Conservation (phyloP, 768 basidiomycete species). For the Lentinula sp. region DNA sequence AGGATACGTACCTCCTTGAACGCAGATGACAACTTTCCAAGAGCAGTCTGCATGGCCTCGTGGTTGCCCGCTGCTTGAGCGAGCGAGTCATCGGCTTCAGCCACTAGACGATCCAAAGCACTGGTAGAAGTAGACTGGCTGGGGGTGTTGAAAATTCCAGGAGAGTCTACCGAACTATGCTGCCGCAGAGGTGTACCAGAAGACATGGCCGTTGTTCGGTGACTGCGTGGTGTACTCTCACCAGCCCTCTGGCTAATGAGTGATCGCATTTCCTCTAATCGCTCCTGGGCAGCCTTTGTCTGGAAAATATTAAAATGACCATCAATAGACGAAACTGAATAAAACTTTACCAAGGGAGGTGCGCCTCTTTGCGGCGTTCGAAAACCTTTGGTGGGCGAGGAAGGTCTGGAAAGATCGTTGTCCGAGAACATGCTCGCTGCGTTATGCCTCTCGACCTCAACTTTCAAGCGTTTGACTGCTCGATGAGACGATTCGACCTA, state of each 20-base stretch:
- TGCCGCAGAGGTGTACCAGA: conserved; percentile 24
- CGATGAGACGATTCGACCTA: conserved; percentile 71
- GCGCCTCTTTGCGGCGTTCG: conserved; percentile 40
- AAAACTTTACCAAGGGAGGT: conserved; percentile 33
- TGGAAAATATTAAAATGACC: conserved; percentile 19
- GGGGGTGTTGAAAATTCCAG: neutral
- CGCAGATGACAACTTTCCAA: conserved; percentile 43
- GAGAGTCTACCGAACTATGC: conserved; percentile 6
- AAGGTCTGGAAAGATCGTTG: conserved; percentile 34
- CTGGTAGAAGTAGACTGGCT: conserved; percentile 18
- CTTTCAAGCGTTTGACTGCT: conserved; percentile 68
- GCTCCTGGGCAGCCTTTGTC: conserved; percentile 71
- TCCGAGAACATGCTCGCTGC: conserved; percentile 15
- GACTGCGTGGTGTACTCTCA: conserved; percentile 41
- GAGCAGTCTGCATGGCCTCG: conserved; percentile 44
- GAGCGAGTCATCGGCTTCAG: conserved; percentile 55
- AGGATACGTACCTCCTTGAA: conserved; percentile 49
- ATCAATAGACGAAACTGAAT: neutral
- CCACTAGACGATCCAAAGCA: conserved; percentile 46
- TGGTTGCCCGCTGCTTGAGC: conserved; percentile 45
- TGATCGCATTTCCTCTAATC: conserved; percentile 79
- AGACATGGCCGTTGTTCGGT: conserved; percentile 33
- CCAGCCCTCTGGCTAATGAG: conserved; percentile 58
- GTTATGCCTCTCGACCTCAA: conserved; percentile 51
- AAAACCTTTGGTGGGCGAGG: conserved; percentile 53